phyloP scores from a whole-genome alignment of 371 early-diverging fungal species.

The Mortierella sp. region DNA sequence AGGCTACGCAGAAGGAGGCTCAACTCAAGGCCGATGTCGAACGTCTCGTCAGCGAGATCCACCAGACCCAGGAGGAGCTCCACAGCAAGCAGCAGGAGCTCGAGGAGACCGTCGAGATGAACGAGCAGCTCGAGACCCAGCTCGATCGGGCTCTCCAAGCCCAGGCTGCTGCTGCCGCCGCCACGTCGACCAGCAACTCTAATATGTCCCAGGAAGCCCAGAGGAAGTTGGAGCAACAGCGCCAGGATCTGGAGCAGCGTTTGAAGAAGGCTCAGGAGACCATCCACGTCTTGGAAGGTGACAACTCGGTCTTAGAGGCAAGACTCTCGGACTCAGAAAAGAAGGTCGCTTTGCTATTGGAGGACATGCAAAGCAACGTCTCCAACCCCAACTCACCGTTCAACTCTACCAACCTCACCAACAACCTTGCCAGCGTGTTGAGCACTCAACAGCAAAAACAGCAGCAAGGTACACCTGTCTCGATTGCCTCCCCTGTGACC shows the following conservation, averaged over 20 bases:
- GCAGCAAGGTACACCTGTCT: neutral
- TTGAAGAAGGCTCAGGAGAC: constrained; percentile 41
- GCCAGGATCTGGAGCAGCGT: constrained; percentile 43
- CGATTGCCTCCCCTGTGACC: constrained; percentile 10
- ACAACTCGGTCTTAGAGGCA: constrained; percentile 50
- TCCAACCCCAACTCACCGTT: constrained; percentile 44
- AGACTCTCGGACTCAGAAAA: constrained; percentile 47
- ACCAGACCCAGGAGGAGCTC: constrained; percentile 39
- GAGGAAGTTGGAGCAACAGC: constrained; percentile 30
- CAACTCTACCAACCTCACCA: constrained; percentile 43
- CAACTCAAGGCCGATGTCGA: constrained; percentile 54
- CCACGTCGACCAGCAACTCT: constrained; percentile 9
- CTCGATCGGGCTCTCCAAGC: constrained; percentile 34
- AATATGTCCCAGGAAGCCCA: constrained; percentile 8
- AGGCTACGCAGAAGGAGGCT: constrained; percentile 20
- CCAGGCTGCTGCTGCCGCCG: constrained; percentile 13
- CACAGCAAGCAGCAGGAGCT: constrained; percentile 37
- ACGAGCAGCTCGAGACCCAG: constrained; percentile 44
- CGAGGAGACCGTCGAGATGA: constrained; percentile 41
- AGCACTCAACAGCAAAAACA: constrained; percentile 36
- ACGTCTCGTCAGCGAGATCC: constrained; percentile 49
- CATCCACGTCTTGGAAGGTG: constrained; percentile 35
- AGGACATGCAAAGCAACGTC: constrained; percentile 42
- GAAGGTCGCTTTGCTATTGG: constrained; percentile 46
- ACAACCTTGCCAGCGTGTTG: constrained; percentile 1